Base-by-base conservation (phyloP, 208 protist species). In the Novymonas esmeraldas region DNA sequence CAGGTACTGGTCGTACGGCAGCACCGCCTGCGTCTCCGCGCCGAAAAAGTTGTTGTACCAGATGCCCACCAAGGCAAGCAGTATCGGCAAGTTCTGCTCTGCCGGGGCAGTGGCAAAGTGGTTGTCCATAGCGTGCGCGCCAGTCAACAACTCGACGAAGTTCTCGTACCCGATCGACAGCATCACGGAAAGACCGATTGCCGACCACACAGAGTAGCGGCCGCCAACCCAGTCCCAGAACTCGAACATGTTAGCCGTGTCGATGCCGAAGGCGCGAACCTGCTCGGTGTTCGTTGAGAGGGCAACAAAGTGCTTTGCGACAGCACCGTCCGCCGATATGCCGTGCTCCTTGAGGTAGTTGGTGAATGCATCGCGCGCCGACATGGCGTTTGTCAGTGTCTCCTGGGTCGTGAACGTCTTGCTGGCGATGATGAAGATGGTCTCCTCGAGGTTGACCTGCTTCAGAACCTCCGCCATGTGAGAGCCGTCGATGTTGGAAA, bases 181-280 rank as follows among this genome's bases (percentile, higher is more conserved):
- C 68, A 97, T 96, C 51, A 99, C 96, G 11, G 95, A 88, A 18
- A 99, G 65, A 33, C 98, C 98, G 68, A 99, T 98, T 33, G 98
- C 97, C 42, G 84, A 96, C 98, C 98, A 99, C 13, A 99, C 81
- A 10, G 96, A 98, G 82, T 99, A 99, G 33, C 98, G 89, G 38
- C 98, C 98, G 56, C 98, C 98, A 69, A 99, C 98, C 98, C 98
- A 99, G 76, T 99, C 97, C 96, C 97, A 98, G 80, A 99, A 99
- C 51, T 85, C 94, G 79, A 99, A 99, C 97, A 99, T 99, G 75
- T 99, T 99, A 9, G 58, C 76, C 16, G 87, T 94, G 64, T 98
- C 92, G 51, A 99, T 98, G 48, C 98, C 98, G 71, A 99, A 99
- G 61, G 93, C 93, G 46, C 79, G 88, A 0, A 96, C 90, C 45